Evolutionary conservation across 2,329 filamentous ascomycete species (phyloP), one percentile per base, ranked within the genome.

Genomic region (Colletotrichum karsti): DNA sequence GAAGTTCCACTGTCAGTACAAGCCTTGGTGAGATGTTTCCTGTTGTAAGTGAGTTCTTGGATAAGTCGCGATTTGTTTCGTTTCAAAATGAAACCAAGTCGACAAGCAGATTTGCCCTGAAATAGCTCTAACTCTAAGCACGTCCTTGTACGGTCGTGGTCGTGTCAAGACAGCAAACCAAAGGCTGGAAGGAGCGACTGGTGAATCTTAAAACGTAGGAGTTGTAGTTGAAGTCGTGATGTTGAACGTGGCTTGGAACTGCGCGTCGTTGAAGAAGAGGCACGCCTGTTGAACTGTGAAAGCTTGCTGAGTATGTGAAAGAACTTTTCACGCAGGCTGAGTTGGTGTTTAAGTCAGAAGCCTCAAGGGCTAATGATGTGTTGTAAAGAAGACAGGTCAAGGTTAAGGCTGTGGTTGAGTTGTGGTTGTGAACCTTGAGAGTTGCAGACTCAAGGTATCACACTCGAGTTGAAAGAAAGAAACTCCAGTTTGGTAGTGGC

Each of bases 1-100:
- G 69, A 50, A 44, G 61, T 61, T 59, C 57, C 59, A 67, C 46
- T 39, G 69, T 71, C 44, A 71, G 69, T 59, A n/a, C 63, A 70
- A 61, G 39, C 42, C 24, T 50, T 46, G 18, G 39, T 39, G 39
- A 30, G 42, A 54, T 41, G 37, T 26, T 55, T 46, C 22, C 35
- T 44, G 26, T 41, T 20, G 41, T 35, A 5, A 48, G 39, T 50
- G n/a, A n/a, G n/a, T 48, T 51, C 15, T 41, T 67, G 62, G 66
- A 66, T 55, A 67, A 69, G 48, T 53, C 46, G 63, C n/a, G 22
- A 18, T 33, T 37, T 37, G 50, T 35, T 59, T 51, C 10, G 39
- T 63, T n/a, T 48, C 56, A 39, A 18, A 50, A 50, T 37, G 41
- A 12, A 30, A 6, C 22, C 12, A 22, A 15, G 41, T 39, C 3